phyloP scores from a whole-genome alignment of 192 early-diverging fungal genomes.

The Linnemannia schmuckeri region DNA sequence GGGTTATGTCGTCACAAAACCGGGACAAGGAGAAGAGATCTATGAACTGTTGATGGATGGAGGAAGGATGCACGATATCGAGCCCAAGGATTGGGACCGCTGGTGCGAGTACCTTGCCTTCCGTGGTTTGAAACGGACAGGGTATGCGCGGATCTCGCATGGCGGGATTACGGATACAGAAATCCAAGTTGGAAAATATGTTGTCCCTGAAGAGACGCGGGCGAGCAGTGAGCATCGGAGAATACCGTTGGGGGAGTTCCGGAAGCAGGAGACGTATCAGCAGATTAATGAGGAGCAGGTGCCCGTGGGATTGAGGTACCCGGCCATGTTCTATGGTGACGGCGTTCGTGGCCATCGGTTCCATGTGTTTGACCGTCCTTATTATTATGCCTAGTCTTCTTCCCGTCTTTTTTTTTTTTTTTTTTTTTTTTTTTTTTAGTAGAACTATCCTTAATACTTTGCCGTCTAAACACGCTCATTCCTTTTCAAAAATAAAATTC shows the following conservation, averaged over 20 bases:
- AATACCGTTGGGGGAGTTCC: conserved; percentile 2
- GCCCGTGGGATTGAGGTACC: conserved; percentile 66
- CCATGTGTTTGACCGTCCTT: conserved; percentile 80
- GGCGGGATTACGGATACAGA: conserved; percentile 86
- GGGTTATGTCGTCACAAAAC: conserved; percentile 82
- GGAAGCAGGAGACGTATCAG: conserved; percentile 63
- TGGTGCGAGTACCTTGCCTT: conserved; percentile 86
- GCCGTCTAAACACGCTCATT: neutral
- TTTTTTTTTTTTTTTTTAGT: neutral
- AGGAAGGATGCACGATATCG: conserved; percentile 78
- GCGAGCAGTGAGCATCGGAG: conserved; percentile 29
- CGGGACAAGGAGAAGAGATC: conserved; percentile 60
- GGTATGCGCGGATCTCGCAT: conserved; percentile 79
- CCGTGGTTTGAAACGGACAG: conserved; percentile 74
- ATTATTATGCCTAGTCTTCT: conserved; percentile 64
- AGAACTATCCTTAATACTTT: neutral
- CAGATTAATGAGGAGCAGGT: conserved; percentile 66
- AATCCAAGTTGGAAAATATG: conserved; percentile 81
- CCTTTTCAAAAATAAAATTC: too few species aligned
- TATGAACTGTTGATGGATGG: conserved; percentile 72
- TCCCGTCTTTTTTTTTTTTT: neutral
- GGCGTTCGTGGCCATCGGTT: conserved; percentile 78
- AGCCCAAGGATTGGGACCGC: conserved; percentile 76
- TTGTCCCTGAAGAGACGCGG: conserved; percentile 58
- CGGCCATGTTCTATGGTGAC: conserved; percentile 69